Evolutionary conservation across 2,329 filamentous ascomycete species (phyloP).

Genomic region (Aspergillus calidoustus): DNA sequence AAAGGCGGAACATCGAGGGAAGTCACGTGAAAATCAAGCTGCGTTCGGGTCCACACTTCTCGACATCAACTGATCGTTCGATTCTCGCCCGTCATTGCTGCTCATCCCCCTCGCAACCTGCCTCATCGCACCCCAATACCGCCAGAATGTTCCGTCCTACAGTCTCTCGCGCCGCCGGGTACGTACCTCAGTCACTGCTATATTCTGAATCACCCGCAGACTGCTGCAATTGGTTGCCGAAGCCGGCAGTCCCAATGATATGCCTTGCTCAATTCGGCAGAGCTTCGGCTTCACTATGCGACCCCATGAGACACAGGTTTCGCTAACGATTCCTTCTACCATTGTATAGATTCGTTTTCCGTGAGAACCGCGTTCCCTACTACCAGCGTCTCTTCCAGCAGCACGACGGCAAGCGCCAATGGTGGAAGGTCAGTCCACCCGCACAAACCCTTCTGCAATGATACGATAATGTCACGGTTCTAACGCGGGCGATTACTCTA

Average conservation of each 20-base stretch:
- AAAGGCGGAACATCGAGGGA: slow-evolving; percentile 38
- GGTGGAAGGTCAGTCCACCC: slow-evolving; percentile 65
- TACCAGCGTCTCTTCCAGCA: slow-evolving; percentile 71
- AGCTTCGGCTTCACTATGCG: slow-evolving; percentile 1
- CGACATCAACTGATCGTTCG: slow-evolving; percentile 33
- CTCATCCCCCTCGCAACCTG: slow-evolving; percentile 29
- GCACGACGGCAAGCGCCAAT: slow-evolving; percentile 68
- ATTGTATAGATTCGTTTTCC: slow-evolving; percentile 57
- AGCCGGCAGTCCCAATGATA: slow-evolving; percentile 16
- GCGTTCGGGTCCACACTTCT: slow-evolving; percentile 33
- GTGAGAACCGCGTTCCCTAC: slow-evolving; percentile 69
- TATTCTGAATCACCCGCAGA: background rate
- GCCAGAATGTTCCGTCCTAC: slow-evolving; percentile 48
- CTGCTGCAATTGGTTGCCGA: slow-evolving; percentile 24
- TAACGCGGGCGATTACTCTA: slow-evolving; percentile 7
- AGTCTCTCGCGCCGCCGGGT: slow-evolving; percentile 49
- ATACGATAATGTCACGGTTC: background rate
- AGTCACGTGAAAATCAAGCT: slow-evolving; percentile 34
- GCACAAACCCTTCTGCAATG: background rate
- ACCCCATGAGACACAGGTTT: background rate
- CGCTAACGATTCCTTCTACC: slow-evolving; percentile 25
- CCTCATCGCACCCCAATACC: slow-evolving; percentile 32
- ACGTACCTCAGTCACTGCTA: slow-evolving; percentile 29
- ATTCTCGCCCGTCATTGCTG: slow-evolving; percentile 33
- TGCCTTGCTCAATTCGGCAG: slow-evolving; percentile 24